A percentile compares a stretch with the other conserved stretches of the same genome.
These are phyloP conservation scores for Colletotrichum aenigma DNA, from an alignment of 2,329 filamentous ascomycete species.

Conservation along the genomic window DNA sequence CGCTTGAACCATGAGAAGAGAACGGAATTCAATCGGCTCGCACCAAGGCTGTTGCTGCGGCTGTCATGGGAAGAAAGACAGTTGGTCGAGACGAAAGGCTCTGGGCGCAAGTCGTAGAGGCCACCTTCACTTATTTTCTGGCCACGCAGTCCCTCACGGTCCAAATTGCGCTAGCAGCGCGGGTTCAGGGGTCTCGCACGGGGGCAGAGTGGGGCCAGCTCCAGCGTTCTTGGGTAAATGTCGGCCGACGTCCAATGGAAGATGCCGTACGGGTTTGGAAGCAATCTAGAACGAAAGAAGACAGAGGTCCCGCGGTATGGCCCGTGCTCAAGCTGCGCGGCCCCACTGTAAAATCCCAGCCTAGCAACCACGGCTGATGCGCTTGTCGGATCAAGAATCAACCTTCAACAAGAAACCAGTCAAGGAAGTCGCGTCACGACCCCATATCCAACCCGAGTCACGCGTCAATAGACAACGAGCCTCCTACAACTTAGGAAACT, in stretches of 20 bases:
- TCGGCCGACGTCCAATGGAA: slow-evolving; percentile 15
- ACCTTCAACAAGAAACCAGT: neutral
- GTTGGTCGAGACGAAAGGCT: neutral
- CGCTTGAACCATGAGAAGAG: slow-evolving; percentile 17
- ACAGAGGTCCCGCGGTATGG: neutral
- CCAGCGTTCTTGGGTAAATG: slow-evolving; percentile 3
- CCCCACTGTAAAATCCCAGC: slow-evolving; percentile 19
- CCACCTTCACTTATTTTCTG: slow-evolving; percentile 37
- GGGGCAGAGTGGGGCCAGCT: neutral
- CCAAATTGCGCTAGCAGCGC: slow-evolving; percentile 6
- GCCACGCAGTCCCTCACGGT: slow-evolving; percentile 17
- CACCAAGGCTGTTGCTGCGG: neutral
- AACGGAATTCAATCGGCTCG: neutral
- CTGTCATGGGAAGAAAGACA: neutral
- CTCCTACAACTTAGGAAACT: neutral
- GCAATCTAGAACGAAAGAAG: neutral
- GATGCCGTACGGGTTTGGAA: neutral
- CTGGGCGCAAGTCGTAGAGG: slow-evolving; percentile 28
- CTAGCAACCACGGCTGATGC: slow-evolving; percentile 12
- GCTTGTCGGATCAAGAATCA: neutral
- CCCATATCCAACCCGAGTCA: neutral
- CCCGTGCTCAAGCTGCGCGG: slow-evolving; percentile 14
- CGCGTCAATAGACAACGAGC: neutral
- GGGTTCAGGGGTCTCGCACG: slow-evolving; percentile 17
- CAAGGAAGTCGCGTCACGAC: neutral